Base-by-base conservation (phyloP, 1,139 yeast species). In the Yamadazyma oceani region DNA sequence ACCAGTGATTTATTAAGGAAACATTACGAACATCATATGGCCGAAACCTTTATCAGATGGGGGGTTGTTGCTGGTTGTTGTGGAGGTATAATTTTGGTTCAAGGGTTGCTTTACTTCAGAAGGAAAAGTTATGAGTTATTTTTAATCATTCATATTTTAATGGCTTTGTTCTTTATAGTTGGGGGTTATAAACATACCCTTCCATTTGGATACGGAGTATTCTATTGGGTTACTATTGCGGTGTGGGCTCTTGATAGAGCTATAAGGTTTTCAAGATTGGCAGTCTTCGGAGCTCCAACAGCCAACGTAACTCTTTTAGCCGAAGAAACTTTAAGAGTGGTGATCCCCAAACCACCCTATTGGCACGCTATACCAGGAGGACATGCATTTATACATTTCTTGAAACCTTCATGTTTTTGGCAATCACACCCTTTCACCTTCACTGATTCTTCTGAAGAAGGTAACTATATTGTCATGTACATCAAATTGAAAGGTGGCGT, bases 321-420 rank as follows among this genome's bases (percentile, higher is more conserved):
- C 1, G 64, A 59, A 26, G 73, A 69, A 45, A 66, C 73, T 2
- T 53, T 72, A 19, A 62, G 62, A 46, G 59, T 72, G 3, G 55
- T 57, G 4, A 58, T 70, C 7, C 70, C 72, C 2, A 64, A 57
- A 33, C 71, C 73, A 17, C 48, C 40, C 5, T 54, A 53, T 40
- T 70, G 73, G 73, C 55, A 58, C 23, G 53, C 68, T 2, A 51
- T 58, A 32, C 72, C 75, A 3, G 79, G 78, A 28, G 73, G 75
- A 3, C 76, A 72, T 49, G 77, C 76, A 1, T 74, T 65, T 38
- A 56, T 74, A 21, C 62, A 69, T 43, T 72, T 74, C 50, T 40
- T 69, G 37, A 51, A 68, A 34, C 67, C 78, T 31, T 57, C 73
- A 46, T 73, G 75, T 38, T 64, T 63, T 46, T 62, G 64, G 63